A percentile compares a stretch with the other conserved stretches of the same genome.
Conservation (phyloP, 2,329 filamentous ascomycete species). For the Aschersonia sp. region DNA sequence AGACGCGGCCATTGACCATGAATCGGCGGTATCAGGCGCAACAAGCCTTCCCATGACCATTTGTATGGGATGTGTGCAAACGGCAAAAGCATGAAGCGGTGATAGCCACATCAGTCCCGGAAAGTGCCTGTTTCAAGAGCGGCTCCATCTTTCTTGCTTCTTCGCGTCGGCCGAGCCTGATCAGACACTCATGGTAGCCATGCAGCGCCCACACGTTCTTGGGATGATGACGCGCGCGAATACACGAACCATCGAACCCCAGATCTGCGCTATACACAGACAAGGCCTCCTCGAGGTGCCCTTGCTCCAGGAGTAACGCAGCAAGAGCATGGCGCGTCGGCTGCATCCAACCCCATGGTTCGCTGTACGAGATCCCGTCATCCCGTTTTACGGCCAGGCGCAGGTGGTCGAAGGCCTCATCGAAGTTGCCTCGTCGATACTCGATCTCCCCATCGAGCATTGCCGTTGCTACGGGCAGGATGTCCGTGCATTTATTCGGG, state of each 20-base stretch:
- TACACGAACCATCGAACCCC: constrained; percentile 37
- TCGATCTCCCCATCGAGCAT: constrained; percentile 62
- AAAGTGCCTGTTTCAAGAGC: constrained; percentile 33
- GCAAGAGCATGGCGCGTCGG: constrained; percentile 52
- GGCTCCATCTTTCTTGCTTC: constrained; percentile 19
- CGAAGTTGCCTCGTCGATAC: constrained; percentile 44
- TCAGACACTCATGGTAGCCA: constrained; percentile 53
- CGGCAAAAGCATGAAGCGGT: constrained; percentile 22
- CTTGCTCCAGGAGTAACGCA: constrained; percentile 49
- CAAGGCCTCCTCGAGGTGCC: constrained; percentile 32
- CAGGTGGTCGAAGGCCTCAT: constrained; percentile 39
- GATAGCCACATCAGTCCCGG: constrained; percentile 43
- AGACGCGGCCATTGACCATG: not conserved
- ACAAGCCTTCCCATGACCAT: not conserved
- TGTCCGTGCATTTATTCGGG: constrained; percentile 20
- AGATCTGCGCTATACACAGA: constrained; percentile 42
- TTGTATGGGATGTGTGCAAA: not conserved
- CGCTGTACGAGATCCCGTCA: constrained; percentile 47
- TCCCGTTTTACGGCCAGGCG: constrained; percentile 38
- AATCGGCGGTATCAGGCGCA: not conserved
- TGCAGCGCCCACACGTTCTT: constrained; percentile 60
- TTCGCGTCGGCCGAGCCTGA: constrained; percentile 25
- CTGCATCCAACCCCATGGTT: constrained; percentile 65
- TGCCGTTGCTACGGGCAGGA: constrained; percentile 39
- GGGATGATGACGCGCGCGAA: constrained; percentile 46